Base-by-base conservation (phyloP, 83 land plant species). In the Diphasiastrum complanatum region DNA sequence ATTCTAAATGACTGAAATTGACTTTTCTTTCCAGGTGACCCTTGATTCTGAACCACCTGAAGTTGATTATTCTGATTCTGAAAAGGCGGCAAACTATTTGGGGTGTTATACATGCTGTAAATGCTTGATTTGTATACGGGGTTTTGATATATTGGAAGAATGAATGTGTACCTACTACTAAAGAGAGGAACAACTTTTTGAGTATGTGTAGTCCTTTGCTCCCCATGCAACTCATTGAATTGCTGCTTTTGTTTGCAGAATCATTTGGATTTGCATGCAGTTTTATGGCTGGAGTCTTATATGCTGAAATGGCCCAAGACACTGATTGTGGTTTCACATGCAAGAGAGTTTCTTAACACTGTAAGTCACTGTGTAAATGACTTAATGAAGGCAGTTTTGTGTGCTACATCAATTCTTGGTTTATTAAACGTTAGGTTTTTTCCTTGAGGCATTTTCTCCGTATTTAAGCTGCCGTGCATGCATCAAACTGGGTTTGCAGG, bases 231-330 rank as follows among this genome's bases (percentile, higher is more conserved):
- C 31, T 10, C 2, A 31, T 14, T 56, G 36, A 23, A 10, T 33
- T 18, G 5, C 25, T 24, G 12, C 1, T 55, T 12, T 61, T 61
- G 29, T 50, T 28, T 60, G 72, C 83, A 95, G 99, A 95, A 95
- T 69, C 99, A 95, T 74, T 85, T 95, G 62, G 99, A 95, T 82
- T 85, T 95, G 64, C 99, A 95, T 82, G 99, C 99, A 62, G 99
- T 95, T 19, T 52, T 95, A 48, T 95, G 99, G 99, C 75, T 95
- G 73, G 99, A 95, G 62, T 55, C 91, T 33, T 95, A 95, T 68
- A 69, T 95, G 48, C 51, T 79, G 68, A 95, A 95, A 62, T 95
- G 99, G 99, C 92, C 89, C 31, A 95, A 95, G 69, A 95, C 99
- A 58, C 73, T 89, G 36, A 95, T 95, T 48, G 93, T 95, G 60